Base-by-base conservation (phyloP, 2,329 filamentous ascomycete species). In the Hypoxylon sp. region DNA sequence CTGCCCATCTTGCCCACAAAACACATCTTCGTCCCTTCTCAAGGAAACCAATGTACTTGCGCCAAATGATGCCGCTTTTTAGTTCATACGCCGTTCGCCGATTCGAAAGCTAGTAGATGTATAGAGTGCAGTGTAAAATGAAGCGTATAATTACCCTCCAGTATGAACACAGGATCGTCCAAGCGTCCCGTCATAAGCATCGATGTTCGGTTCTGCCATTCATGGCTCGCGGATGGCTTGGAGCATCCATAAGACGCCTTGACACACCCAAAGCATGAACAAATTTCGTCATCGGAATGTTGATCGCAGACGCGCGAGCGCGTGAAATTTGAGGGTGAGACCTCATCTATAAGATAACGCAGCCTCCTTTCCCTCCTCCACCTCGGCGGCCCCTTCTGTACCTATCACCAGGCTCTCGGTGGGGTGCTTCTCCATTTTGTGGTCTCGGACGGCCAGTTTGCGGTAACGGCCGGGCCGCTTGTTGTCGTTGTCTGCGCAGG, bases 401-500 rank as follows among this genome's bases (percentile, higher is more conserved):
- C 69, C 72, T 64, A 39, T 69, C 67, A 42, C 50, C 48, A 48
- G 59, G 44, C 24, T 74, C 73, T 47, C 67, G 64, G 26, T 69
- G 63, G 52, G 69, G 35, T 35, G 71, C 44, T 57, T 74, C 66
- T 71, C 75, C 71, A 62, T 77, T 74, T 69, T 75, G 63, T 52
- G 70, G 53, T 59, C 72, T 72, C 60, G 73, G 54, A 52, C 69
- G 67, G 58, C 70, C 66, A 47, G 70, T 46, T 66, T 69, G 71
- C 64, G 70, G 71, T 33, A 82, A 81, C 31, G 77, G 76, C 11
- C 83, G 80, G 53, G 83, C 76, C 10, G 83, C 80, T 65, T 84
- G 83, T 75, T 93, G 90, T 76, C 93, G 88, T 81, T 97, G 94
- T 75, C 92, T 90, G 74, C 96, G 91, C 72, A 99, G 85, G 80